phyloP scores from a whole-genome alignment of 331 rosid species.

The Arachis monticola region DNA sequence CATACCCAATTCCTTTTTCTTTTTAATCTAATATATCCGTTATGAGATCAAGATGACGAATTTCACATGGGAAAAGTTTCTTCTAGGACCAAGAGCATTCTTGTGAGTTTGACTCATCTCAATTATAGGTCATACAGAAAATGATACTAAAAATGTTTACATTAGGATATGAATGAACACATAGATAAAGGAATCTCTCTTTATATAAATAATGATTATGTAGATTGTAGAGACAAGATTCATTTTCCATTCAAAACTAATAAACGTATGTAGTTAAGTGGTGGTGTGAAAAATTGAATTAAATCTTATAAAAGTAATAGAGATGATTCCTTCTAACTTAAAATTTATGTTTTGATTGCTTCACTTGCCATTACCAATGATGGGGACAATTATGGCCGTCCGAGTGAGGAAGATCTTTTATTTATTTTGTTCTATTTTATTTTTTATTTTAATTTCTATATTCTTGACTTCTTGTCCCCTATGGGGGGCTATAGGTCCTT shows the following conservation, averaged over 20 bases:
- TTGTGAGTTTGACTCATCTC: too few species aligned
- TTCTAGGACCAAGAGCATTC: too few species aligned
- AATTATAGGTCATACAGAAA: too few species aligned
- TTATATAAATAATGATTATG: background rate
- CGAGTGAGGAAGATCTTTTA: background rate
- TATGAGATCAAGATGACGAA: background rate
- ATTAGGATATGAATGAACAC: too few species aligned
- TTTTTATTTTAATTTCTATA: background rate
- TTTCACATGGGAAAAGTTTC: background rate
- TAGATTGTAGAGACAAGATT: background rate
- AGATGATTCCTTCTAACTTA: background rate
- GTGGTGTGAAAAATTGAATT: background rate
- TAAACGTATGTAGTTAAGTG: background rate
- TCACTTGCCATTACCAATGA: conserved; percentile 24
- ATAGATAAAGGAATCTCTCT: background rate
- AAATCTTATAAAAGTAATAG: too few species aligned
- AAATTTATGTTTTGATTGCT: background rate
- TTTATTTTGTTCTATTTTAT: too few species aligned
- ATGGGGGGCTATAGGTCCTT: conserved; percentile 37
- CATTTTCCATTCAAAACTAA: background rate
- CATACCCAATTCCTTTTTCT: background rate
- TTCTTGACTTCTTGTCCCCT: conserved; percentile 43
- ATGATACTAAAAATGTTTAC: too few species aligned
- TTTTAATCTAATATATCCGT: background rate
- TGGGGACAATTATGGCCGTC: conserved; percentile 40